Conservation (phyloP, 108 stramenopile species). For the Conticribra weissflogii region DNA sequence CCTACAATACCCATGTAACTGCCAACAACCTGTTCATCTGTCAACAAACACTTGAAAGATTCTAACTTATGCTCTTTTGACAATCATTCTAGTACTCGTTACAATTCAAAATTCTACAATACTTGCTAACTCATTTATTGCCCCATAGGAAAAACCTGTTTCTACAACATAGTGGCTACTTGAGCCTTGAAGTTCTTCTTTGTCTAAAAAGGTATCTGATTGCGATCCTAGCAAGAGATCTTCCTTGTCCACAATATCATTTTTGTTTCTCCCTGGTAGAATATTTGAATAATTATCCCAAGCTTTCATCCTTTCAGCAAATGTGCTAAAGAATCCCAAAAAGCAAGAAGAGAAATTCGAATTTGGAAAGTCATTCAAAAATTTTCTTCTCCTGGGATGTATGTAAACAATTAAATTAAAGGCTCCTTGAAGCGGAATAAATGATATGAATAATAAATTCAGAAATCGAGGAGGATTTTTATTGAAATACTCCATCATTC, state of each 20-base stretch:
- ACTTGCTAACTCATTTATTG: not conserved
- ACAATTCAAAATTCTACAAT: not conserved
- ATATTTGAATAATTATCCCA: no score
- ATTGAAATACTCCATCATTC: slow-evolving; percentile 10
- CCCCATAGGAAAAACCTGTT: not conserved
- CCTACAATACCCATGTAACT: no score
- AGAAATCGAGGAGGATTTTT: not conserved
- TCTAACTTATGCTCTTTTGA: no score
- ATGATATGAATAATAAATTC: slow-evolving; percentile 19
- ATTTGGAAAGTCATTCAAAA: not conserved
- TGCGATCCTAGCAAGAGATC: no score
- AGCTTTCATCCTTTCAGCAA: no score
- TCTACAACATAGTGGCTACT: not conserved
- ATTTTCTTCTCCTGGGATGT: not conserved
- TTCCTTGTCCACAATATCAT: no score
- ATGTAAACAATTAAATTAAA: slow-evolving; percentile 22
- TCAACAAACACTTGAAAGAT: no score
- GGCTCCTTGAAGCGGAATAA: slow-evolving; percentile 31
- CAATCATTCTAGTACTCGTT: no score
- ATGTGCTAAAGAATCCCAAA: not conserved
- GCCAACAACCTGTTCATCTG: no score
- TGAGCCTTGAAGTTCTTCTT: not conserved
- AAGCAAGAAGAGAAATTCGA: not conserved
- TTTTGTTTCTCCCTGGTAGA: no score
- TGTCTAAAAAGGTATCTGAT: not conserved